Percentiles rank a stretch among this genome's conserved stretches.
Conservation (phyloP, 2,329 filamentous ascomycete genomes). For the Ceratocystis colombiana region DNA sequence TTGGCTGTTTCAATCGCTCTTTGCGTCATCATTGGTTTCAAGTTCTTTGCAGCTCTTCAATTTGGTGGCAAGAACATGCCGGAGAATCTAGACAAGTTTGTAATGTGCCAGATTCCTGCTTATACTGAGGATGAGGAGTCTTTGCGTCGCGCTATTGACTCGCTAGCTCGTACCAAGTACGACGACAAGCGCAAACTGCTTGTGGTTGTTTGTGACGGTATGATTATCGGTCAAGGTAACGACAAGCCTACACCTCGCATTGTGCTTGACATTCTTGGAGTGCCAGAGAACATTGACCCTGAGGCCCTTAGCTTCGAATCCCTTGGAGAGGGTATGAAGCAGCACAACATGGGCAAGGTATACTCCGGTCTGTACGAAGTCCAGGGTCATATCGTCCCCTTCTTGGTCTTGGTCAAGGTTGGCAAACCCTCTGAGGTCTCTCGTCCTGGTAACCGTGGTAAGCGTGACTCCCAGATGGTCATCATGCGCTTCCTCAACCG, state of each 20-base stretch:
- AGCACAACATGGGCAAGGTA: conserved; percentile 99
- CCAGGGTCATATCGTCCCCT: conserved; percentile 94
- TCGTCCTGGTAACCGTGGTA: conserved; percentile 92
- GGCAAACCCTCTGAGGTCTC: conserved; percentile 95
- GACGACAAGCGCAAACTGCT: conserved; percentile 97
- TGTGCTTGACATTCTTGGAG: conserved; percentile 91
- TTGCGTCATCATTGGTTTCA: conserved; percentile 77
- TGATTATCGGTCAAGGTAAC: conserved; percentile 99
- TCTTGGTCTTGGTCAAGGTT: conserved; percentile 92
- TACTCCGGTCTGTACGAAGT: conserved; percentile 98
- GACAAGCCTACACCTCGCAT: conserved; percentile 92
- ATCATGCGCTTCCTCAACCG: conserved; percentile 99
- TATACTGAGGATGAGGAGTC: conserved; percentile 99
- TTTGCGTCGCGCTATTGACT: conserved; percentile 91
- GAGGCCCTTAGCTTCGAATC: conserved; percentile 95
- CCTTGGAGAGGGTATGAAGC: conserved; percentile 87
- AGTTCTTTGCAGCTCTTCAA: conserved; percentile 92
- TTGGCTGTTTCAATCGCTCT: conserved; percentile 74
- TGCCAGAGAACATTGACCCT: conserved; percentile 85
- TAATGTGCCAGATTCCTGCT: conserved; percentile 94
- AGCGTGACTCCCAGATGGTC: conserved; percentile 98
- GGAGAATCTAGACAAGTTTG: conserved; percentile 94
- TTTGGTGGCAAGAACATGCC: conserved; percentile 85
- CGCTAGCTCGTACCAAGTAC: conserved; percentile 86
- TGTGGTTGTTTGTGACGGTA: conserved; percentile 88